Evolutionary conservation across 2,329 filamentous ascomycete genomes (phyloP).

Genomic region (Aureobasidium sp.): DNA sequence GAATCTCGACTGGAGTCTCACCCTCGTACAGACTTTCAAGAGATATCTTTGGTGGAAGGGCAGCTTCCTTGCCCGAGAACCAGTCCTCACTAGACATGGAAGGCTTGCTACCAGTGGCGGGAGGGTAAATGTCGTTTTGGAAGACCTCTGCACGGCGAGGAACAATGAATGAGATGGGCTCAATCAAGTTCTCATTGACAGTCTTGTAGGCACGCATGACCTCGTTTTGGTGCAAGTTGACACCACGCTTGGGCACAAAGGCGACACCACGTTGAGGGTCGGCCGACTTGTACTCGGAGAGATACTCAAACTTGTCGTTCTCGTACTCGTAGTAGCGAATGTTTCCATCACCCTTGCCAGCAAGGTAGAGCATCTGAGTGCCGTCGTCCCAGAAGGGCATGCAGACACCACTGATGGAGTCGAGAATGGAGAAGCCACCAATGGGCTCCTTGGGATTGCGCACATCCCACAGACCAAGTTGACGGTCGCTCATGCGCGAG

Average conservation of each 20-base stretch:
- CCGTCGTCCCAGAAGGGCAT: constrained; percentile 99
- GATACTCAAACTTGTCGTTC: constrained; percentile 96
- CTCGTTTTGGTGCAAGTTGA: constrained; percentile 95
- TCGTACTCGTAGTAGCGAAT: constrained; percentile 98
- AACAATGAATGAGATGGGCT: constrained; percentile 96
- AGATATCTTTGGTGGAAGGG: constrained; percentile 81
- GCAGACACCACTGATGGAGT: constrained; percentile 94
- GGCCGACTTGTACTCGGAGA: constrained; percentile 93
- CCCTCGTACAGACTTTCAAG: constrained; percentile 89
- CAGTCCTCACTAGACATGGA: constrained; percentile 75
- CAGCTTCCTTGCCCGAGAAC: constrained; percentile 71
- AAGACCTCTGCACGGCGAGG: constrained; percentile 88
- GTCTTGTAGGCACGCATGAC: constrained; percentile 96
- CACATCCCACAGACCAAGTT: constrained; percentile 91
- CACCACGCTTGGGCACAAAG: constrained; percentile 88
- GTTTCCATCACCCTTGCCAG: constrained; percentile 97
- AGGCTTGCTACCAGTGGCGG: constrained; percentile 69
- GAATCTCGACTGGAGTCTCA: constrained; percentile 66
- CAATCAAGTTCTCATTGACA: constrained; percentile 86
- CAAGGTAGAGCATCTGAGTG: constrained; percentile 89
- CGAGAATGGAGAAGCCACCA: constrained; percentile 80
- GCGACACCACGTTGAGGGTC: constrained; percentile 92
- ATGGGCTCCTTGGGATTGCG: constrained; percentile 72
- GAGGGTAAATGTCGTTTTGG: constrained; percentile 95
- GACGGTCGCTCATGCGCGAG: constrained; percentile 95